A percentile compares a stretch with the other conserved stretches of the same genome.
Conservation (phyloP, 139 green algal genomes). For the Marvania coccoides region DNA sequence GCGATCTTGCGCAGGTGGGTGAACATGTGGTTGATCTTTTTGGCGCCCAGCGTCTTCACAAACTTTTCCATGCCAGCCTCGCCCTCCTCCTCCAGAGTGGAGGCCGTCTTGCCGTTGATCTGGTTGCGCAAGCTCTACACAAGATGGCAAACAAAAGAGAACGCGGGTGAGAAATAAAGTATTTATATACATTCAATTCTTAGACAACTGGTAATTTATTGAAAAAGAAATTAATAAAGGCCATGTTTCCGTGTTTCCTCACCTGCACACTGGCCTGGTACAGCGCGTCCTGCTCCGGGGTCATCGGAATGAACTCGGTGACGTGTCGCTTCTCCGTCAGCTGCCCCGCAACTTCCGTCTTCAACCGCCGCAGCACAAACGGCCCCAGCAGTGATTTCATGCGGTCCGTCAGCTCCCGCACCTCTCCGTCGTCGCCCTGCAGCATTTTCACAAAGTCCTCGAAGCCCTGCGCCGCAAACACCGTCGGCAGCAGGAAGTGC, state of each 20-base stretch:
- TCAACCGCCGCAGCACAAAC: constrained; percentile 86
- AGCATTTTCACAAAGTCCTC: constrained; percentile 29
- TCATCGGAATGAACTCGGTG: constrained; percentile 56
- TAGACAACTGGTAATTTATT: no score
- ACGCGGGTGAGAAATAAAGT: no score
- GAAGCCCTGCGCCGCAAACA: constrained; percentile 47
- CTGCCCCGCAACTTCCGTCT: constrained; percentile 81
- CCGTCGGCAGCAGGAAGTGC: constrained; percentile 75
- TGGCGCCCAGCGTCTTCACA: constrained; percentile 34
- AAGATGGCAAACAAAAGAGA: no score
- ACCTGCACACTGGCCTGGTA: constrained; percentile 50
- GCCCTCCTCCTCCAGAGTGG: constrained; percentile 2
- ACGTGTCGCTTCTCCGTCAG: constrained; percentile 63
- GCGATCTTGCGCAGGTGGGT: constrained; percentile 88
- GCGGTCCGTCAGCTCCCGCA: constrained; percentile 49
- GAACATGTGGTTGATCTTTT: constrained; percentile 83
- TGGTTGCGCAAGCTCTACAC: constrained; percentile 15
- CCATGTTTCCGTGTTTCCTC: no score
- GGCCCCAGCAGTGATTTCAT: constrained; percentile 79
- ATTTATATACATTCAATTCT: no score
- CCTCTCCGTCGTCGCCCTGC: constrained; percentile 27
- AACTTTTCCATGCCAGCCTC: constrained; percentile 12
- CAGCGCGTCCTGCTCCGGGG: constrained; percentile 37
- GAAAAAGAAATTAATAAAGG: no score
- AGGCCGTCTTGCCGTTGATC: constrained; percentile 12